These are phyloP conservation scores for Yamadazyma sp. DNA, from an alignment of 1,139 yeast species.

Conservation along the genomic window DNA sequence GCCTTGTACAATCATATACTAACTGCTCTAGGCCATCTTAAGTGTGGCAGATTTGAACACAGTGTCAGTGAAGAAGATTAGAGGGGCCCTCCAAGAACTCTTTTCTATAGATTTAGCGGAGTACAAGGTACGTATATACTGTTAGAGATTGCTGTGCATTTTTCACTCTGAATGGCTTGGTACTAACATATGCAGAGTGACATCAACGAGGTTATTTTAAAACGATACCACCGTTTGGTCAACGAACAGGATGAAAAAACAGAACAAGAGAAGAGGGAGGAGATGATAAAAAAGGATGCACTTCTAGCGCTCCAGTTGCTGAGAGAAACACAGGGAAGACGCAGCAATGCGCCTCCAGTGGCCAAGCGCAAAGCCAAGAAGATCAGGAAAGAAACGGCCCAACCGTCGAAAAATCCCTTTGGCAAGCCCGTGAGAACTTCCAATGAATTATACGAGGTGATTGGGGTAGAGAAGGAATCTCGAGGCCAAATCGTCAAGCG, in stretches of 20 bases:
- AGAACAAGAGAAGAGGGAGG: conserved; percentile 28
- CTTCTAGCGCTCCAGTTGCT: conserved; percentile 48
- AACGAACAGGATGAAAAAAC: conserved; percentile 37
- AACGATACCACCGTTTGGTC: conserved; percentile 52
- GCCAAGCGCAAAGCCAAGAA: conserved; percentile 1
- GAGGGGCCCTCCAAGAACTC: conserved; percentile 69
- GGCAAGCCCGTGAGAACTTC: conserved; percentile 46
- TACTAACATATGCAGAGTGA: conserved; percentile 34
- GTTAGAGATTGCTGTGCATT: too few relatives aligned
- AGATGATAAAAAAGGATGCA: conserved; percentile 42
- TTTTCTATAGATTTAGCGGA: conserved; percentile 56
- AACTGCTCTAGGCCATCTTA: conserved; percentile 55
- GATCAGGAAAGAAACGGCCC: conserved; percentile 4
- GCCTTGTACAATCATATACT: background rate
- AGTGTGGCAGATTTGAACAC: conserved; percentile 72
- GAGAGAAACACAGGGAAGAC: conserved; percentile 21
- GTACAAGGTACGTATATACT: conserved; percentile 40
- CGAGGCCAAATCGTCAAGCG: conserved; percentile 73
- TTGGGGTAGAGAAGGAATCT: conserved; percentile 38
- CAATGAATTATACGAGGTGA: conserved; percentile 48
- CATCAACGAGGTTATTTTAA: conserved; percentile 61
- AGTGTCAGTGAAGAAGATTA: conserved; percentile 69
- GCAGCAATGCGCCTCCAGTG: conserved; percentile 6
- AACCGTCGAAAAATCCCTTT: conserved; percentile 22
- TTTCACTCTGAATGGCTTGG: too few relatives aligned